phyloP scores from a whole-genome alignment of 768 basidiomycete species.

The Amanita fuliginea region DNA sequence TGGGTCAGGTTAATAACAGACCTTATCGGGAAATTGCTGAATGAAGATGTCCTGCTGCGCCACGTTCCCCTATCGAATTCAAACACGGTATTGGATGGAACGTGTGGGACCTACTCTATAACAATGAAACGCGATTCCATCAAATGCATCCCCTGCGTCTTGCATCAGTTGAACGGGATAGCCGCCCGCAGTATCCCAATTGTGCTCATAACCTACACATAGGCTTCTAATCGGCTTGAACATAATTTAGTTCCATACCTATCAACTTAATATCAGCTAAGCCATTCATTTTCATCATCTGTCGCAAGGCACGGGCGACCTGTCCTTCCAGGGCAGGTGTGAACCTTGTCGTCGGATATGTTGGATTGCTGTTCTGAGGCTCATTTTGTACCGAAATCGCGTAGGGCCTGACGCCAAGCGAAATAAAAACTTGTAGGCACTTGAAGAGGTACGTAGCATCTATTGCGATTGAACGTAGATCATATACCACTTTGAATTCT shows the following conservation, averaged over 20 bases:
- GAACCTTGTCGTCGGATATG: conserved; percentile 56
- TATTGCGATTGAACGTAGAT: conserved; percentile 14
- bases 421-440: conserved; percentile 56
- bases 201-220: conserved; percentile 40
- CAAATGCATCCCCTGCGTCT: conserved; percentile 40
- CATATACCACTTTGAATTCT: conserved; percentile 12
- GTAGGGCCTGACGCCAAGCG: conserved; percentile 46
- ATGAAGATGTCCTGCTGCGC: conserved; percentile 45
- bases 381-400: conserved; percentile 58
- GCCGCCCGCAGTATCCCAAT: conserved; percentile 55
- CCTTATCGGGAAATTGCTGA: conserved; percentile 43
- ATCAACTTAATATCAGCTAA: conserved; percentile 51
- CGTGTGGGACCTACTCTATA: conserved; percentile 27
- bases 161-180: conserved; percentile 61
- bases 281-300: conserved; percentile 52
- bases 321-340: conserved; percentile 43
- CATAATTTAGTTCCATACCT: conserved; percentile 20
- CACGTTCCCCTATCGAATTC: conserved; percentile 27
- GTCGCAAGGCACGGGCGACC: conserved; percentile 44
- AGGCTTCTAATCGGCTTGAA: neutral
- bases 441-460: conserved; percentile 68
- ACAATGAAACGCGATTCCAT: conserved; percentile 65
- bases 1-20: conserved; percentile 6
- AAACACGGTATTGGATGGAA: neutral
- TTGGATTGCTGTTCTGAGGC: conserved; percentile 45